Conservation (phyloP, 768 basidiomycete species). For the Coprinopsis marcescibilis region DNA sequence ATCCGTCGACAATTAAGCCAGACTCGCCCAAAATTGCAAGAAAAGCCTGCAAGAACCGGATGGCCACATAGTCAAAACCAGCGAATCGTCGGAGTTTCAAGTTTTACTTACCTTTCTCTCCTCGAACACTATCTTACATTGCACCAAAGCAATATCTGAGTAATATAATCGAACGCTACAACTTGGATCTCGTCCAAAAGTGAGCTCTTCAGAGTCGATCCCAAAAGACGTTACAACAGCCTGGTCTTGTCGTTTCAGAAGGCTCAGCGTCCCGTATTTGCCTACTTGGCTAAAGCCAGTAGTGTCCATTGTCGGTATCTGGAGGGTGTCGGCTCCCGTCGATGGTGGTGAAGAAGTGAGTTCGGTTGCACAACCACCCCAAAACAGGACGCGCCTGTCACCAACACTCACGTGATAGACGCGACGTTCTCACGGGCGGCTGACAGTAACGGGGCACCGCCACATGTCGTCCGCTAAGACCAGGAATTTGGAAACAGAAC, state of each 20-base stretch:
- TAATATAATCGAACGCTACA: slow-evolving; percentile 73
- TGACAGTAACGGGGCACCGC: too few relatives aligned
- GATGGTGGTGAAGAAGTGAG: neutral
- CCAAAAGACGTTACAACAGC: slow-evolving; percentile 60
- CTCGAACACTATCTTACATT: slow-evolving; percentile 65
- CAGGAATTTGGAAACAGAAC: too few relatives aligned
- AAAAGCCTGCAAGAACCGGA: slow-evolving; percentile 45
- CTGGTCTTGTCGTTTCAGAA: slow-evolving; percentile 49
- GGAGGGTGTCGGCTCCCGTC: neutral
- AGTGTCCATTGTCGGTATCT: slow-evolving; percentile 29
- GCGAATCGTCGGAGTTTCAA: neutral
- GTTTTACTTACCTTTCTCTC: slow-evolving; percentile 47
- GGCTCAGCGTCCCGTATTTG: slow-evolving; percentile 56
- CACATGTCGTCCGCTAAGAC: neutral
- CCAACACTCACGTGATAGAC: slow-evolving; percentile 6
- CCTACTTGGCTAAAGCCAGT: slow-evolving; percentile 49
- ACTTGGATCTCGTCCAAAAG: slow-evolving; percentile 59
- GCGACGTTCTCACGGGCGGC: neutral
- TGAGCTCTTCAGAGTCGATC: slow-evolving; percentile 60
- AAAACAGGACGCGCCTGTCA: slow-evolving; percentile 3
- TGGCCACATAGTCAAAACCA: neutral
- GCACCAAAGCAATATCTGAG: slow-evolving; percentile 51
- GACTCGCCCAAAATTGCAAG: slow-evolving; percentile 53
- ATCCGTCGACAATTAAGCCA: slow-evolving; percentile 60
- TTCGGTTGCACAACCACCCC: neutral